A percentile compares a stretch with the other conserved stretches of the same genome.
Conservation (phyloP, 805 yeast genomes). For the Candida krabiensis region DNA sequence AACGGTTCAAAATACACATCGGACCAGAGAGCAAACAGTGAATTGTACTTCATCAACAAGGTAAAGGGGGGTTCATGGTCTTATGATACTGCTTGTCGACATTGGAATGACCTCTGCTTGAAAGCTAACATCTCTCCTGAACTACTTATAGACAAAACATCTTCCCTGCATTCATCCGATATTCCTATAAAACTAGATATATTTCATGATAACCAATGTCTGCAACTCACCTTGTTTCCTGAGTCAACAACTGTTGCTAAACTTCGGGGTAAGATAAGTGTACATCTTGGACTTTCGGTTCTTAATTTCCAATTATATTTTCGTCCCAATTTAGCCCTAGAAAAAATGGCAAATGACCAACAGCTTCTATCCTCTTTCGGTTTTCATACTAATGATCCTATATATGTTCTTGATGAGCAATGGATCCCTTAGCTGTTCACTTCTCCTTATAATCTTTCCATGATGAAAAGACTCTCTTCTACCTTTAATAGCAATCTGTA, state of each 20-base stretch:
- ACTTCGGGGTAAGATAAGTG: conserved; percentile 34
- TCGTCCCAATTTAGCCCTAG: conserved; percentile 8
- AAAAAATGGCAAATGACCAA: conserved; percentile 23
- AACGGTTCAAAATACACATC: conserved; percentile 56
- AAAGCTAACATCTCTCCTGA: conserved; percentile 33
- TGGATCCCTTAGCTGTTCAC: conserved; percentile 4
- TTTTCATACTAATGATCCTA: conserved; percentile 4
- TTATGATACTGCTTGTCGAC: conserved; percentile 22
- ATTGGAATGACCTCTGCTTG: conserved; percentile 45
- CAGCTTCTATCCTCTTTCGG: conserved; percentile 10
- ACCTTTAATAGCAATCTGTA: too few species aligned
- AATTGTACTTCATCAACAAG: conserved; percentile 60
- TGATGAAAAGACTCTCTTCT: too few species aligned
- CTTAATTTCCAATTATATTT: conserved; percentile 26
- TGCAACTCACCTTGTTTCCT: conserved; percentile 25
- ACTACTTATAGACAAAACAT: neutral
- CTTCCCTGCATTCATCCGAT: neutral
- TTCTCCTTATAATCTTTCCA: too few species aligned
- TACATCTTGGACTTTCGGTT: conserved; percentile 22
- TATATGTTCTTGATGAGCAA: conserved; percentile 9
- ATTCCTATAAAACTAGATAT: conserved; percentile 1
- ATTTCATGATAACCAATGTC: conserved; percentile 4
- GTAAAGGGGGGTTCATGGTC: conserved; percentile 36
- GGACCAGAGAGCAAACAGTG: conserved; percentile 61
- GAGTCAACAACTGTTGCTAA: conserved; percentile 37